phyloP scores from a whole-genome alignment of 164 flowering plant genomes.

The Taxillus chinensis region DNA sequence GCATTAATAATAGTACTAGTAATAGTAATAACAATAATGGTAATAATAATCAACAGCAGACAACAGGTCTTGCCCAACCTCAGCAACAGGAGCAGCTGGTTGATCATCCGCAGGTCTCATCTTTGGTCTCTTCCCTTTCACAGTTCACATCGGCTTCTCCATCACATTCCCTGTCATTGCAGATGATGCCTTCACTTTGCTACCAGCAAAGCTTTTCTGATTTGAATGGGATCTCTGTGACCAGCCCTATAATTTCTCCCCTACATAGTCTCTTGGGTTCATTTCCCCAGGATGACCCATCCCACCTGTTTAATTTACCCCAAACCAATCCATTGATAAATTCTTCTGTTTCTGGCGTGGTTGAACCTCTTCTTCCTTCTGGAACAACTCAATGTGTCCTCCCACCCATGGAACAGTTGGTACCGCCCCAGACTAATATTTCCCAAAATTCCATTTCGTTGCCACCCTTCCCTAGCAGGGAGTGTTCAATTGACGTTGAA shows the following conservation, averaged over 20 bases:
- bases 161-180: constrained; percentile 41
- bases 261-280: constrained; percentile 61
- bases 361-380: constrained; percentile 45
- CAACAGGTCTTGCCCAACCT: constrained; percentile 16
- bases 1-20: neutral
- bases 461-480: constrained; percentile 88
- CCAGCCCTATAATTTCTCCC: constrained; percentile 45
- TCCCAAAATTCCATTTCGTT: constrained; percentile 43
- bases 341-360: constrained; percentile 49
- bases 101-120: constrained; percentile 30
- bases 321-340: constrained; percentile 28
- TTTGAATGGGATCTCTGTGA: constrained; percentile 37
- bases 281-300: constrained; percentile 51
- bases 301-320: constrained; percentile 43
- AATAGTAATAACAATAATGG: constrained; percentile 4
- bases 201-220: constrained; percentile 56
- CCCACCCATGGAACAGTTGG: constrained; percentile 49
- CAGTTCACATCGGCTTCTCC: constrained; percentile 45
- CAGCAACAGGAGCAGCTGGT: constrained; percentile 15
- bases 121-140: constrained; percentile 6
- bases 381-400: constrained; percentile 33
- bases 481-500: constrained; percentile 53
- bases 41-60: constrained; percentile 24
- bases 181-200: constrained; percentile 40
- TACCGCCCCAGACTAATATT: constrained; percentile 30